Evolutionary conservation across 306 rosid species (phyloP).

Genomic region (Lathyrus tuberosus): DNA sequence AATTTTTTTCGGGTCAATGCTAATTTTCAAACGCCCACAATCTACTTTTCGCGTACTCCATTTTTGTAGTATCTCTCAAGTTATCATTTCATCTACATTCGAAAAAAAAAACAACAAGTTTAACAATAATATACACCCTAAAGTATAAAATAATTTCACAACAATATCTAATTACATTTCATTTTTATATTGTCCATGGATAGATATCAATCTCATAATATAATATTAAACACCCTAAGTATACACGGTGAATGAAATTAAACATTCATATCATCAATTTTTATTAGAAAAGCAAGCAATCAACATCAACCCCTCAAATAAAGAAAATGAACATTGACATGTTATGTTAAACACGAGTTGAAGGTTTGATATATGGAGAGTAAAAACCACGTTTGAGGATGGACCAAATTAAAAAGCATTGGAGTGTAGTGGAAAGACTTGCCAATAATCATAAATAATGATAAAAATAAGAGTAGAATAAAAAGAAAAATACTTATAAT

Average conservation of each 20-base stretch:
- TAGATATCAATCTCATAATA: too few species aligned
- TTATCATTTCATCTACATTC: too few species aligned
- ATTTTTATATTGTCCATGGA: too few species aligned
- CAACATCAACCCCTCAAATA: neutral
- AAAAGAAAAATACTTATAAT: slow-evolving; percentile 11
- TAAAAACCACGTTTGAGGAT: slow-evolving; percentile 18
- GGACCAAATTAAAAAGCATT: slow-evolving; percentile 35
- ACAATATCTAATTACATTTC: too few species aligned
- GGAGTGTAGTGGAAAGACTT: slow-evolving; percentile 23
- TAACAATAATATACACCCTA: too few species aligned
- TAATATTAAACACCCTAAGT: too few species aligned
- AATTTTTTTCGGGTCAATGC: too few species aligned
- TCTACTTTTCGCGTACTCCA: too few species aligned
- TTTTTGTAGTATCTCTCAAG: too few species aligned
- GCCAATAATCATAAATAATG: slow-evolving; percentile 24
- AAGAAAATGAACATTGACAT: neutral
- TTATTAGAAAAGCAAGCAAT: neutral
- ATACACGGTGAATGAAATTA: neutral
- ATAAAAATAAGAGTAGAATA: slow-evolving; percentile 29
- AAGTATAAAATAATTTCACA: too few species aligned
- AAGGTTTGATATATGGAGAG: slow-evolving; percentile 26
- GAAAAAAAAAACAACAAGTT: too few species aligned
- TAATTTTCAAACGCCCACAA: too few species aligned
- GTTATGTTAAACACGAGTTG: neutral
- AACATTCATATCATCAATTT: slow-evolving; percentile 1